Evolutionary conservation across 345 rosid genomes (phyloP).

Genomic region (Moricandia moricandioides): DNA sequence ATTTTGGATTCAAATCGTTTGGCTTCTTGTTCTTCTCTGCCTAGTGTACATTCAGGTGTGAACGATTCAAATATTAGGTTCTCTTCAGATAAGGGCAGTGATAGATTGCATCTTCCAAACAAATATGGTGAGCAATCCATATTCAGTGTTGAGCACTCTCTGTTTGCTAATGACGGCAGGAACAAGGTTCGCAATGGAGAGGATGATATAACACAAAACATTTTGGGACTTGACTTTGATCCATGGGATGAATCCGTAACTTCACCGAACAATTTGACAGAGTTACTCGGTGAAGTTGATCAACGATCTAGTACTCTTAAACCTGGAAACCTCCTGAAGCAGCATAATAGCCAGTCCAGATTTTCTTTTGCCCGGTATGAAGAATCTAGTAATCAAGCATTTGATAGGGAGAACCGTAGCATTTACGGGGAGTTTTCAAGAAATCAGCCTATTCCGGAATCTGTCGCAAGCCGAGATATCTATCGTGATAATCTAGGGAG

Average conservation of each 20-base stretch:
- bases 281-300: constrained; percentile 59
- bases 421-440: constrained; percentile 43
- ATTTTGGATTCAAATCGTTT: constrained; percentile 43
- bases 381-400: constrained; percentile 47
- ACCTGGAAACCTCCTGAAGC: constrained; percentile 56
- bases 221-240: constrained; percentile 66
- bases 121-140: constrained; percentile 48
- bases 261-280: constrained; percentile 53
- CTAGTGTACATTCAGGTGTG: constrained; percentile 29
- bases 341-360: constrained; percentile 71
- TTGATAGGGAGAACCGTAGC: constrained; percentile 42
- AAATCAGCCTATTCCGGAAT: constrained; percentile 43
- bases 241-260: constrained; percentile 69
- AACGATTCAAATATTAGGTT: constrained; percentile 38
- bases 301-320: constrained; percentile 52
- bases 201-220: constrained; percentile 62
- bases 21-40: constrained; percentile 47
- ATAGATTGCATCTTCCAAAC: constrained; percentile 41
- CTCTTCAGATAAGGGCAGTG: constrained; percentile 40
- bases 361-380: constrained; percentile 92
- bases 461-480: constrained; percentile 45
- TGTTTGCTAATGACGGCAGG: constrained; percentile 44
- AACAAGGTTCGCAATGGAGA: constrained; percentile 42
- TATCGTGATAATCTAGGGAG: constrained; percentile 43
- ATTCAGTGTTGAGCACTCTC: constrained; percentile 35